Base-by-base conservation (phyloP, 1,284 basidiomycete species). In the Cutaneotrichosporon arboriforme region DNA sequence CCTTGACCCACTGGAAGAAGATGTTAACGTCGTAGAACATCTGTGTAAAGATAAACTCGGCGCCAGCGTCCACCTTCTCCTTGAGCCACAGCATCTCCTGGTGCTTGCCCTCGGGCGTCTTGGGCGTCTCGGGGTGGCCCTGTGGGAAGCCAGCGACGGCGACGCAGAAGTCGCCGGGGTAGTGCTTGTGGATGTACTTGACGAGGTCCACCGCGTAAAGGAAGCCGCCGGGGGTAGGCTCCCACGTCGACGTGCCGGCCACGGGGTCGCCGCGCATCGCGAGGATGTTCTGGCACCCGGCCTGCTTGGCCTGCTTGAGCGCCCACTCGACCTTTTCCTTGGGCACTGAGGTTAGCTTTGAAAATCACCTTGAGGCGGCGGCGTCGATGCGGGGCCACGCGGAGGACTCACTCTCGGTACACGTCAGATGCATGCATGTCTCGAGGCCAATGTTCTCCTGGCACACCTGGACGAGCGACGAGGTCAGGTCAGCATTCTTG, bases 401-500 rank as follows among this genome's bases (percentile, higher is more conserved):
- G 2, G 4, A 8, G 15, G 9, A 65, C 73, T 68, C 57, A 75
- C 73, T 96, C 77, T 97, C 97, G 34, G 94, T 98, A 72, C 94
- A 98, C 39, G 93, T 97, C 60, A 98, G 77, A 76, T 99, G 94
- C 88, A 99, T 93, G 77, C 92, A 97, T 21, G 90, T 91, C 78
- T 97, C 91, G 43, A 97, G 81, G 3, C 92, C 92, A 72, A 97
- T 89, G 23, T 90, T 78, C 52, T 87, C 81, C 75, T 94, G 90
- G 68, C 89, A 92, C 41, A 90, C 92, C 78, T 94, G 93, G 62
- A 98, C 92, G 77, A 99, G 86, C 68, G 93, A 88, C n/a, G 86
- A 84, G 8, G 90, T 92, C 55, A 94, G 77, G 68, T 93, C 90
- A 46, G 90, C 92, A 20, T 92, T 94, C 58, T 92, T 83, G 53